Base-by-base conservation (phyloP, 2,329 filamentous ascomycete species). In the Clonostachys chloroleuca region DNA sequence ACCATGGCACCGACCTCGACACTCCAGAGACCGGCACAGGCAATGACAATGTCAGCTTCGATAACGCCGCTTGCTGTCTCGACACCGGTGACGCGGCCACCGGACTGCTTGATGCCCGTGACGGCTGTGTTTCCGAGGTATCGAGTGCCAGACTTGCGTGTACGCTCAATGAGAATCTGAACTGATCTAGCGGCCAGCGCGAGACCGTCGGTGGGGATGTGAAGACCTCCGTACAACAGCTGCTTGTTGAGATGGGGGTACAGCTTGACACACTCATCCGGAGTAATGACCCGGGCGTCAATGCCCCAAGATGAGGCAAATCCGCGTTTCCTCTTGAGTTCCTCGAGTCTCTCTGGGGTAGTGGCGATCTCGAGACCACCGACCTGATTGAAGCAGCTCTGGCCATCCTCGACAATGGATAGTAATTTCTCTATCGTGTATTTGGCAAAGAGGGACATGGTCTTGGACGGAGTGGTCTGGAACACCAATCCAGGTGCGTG, bases 21-120 rank as follows among this genome's bases (percentile, higher is more conserved):
- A 12, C 81, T 81, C 81, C 81, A 85, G 59, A 85, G 82, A 0
- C 81, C 81, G 7, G 80, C 81, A 51, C 81, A 85, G 2, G 80
- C 84, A 36, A 85, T 62, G 44, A 84, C 68, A 20, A 84, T 77
- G 47, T 85, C 81, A 1, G 81, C 81, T 0, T 75, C 65, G 17
- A 84, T 68, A 1, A 57, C 72, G 18, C 73, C 73, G 5, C 61
- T 61, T 2, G 67, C 63, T 1, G 78, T 83, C 2, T 52, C 63
- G 0, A 84, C 81, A 3, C 81, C 80, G 1, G 78, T 83, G 12
- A 83, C 78, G 4, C 61, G 69, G 16, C 72, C 70, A 7, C 70
- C 58, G 1, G 59, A 55, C 51, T 70, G 68, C 47, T 79, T 70
- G 45, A 85, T 80, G 2, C 73, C 79, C 2, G 75, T 83, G 3